These are phyloP conservation scores for Dioscorea dumetorum DNA, from an alignment of 106 monocot species.

Conservation along the genomic window DNA sequence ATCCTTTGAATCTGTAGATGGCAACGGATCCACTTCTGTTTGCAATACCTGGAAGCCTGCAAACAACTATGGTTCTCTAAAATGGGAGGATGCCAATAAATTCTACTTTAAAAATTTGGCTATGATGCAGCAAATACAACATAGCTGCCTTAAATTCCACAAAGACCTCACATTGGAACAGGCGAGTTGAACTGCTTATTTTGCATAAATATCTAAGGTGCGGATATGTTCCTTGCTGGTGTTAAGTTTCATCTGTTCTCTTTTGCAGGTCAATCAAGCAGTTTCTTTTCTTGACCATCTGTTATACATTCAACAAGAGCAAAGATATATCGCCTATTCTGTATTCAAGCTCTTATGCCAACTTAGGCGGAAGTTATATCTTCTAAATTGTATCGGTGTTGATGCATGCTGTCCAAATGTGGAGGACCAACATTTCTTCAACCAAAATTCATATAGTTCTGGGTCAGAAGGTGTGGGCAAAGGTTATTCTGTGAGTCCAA, in stretches of 20 bases:
- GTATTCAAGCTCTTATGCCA: slow-evolving; percentile 35
- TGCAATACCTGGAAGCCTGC: slow-evolving; percentile 5
- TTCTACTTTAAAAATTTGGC: slow-evolving; percentile 74
- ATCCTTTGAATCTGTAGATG: slow-evolving; percentile 1
- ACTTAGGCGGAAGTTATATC: slow-evolving; percentile 22
- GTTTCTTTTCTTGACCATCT: slow-evolving; percentile 76
- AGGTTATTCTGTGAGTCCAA: slow-evolving; percentile 15
- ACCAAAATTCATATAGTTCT: background rate
- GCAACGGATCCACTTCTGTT: background rate
- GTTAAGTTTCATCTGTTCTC: background rate
- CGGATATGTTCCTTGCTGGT: background rate
- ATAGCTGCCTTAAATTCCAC: slow-evolving; percentile 47
- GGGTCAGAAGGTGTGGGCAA: slow-evolving; percentile 21
- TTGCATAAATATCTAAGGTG: background rate
- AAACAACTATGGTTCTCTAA: slow-evolving; percentile 6
- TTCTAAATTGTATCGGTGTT: slow-evolving; percentile 38
- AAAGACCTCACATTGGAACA: slow-evolving; percentile 70
- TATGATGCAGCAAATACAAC: slow-evolving; percentile 49
- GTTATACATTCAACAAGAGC: slow-evolving; percentile 56
- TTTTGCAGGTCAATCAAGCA: slow-evolving; percentile 57
- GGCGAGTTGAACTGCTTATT: slow-evolving; percentile 20
- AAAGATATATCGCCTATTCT: slow-evolving; percentile 46
- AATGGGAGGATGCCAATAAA: slow-evolving; percentile 51
- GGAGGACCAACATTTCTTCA: background rate
- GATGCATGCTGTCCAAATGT: background rate